Conservation (phyloP, 805 yeast genomes). For the Diddensiella caesifluorescens region DNA sequence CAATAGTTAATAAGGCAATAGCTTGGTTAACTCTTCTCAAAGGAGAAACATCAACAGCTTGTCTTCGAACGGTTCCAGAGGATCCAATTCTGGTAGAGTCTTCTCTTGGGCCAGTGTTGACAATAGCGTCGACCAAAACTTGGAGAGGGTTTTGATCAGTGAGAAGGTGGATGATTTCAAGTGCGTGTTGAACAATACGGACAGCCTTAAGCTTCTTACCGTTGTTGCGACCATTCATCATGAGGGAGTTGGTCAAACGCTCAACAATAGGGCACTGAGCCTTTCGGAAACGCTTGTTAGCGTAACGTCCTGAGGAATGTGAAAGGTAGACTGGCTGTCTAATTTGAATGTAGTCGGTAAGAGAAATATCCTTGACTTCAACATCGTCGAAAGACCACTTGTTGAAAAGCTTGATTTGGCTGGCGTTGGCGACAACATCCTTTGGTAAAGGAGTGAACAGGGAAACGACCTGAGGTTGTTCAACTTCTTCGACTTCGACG, state of each 20-base stretch:
- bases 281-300: slow-evolving; percentile 99
- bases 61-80: slow-evolving; percentile 99
- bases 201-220: slow-evolving; percentile 99
- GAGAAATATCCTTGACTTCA: slow-evolving; percentile 95
- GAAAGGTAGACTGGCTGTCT: slow-evolving; percentile 96
- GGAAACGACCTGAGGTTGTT: slow-evolving; percentile 45
- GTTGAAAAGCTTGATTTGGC: slow-evolving; percentile 97
- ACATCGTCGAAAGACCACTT: slow-evolving; percentile 99
- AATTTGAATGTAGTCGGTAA: slow-evolving; percentile 97
- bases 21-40: slow-evolving; percentile 99
- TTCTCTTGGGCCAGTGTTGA: slow-evolving; percentile 99
- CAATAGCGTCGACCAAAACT: slow-evolving; percentile 97
- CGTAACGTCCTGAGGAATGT: slow-evolving; percentile 99
- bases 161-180: slow-evolving; percentile 94
- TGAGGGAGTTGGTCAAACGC: slow-evolving; percentile 98
- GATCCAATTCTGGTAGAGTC: slow-evolving; percentile 99
- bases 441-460: slow-evolving; percentile 96
- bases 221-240: slow-evolving; percentile 99
- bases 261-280: slow-evolving; percentile 99
- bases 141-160: slow-evolving; percentile 99
- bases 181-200: slow-evolving; percentile 98
- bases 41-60: slow-evolving; percentile 99
- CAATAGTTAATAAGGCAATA: slow-evolving; percentile 93
- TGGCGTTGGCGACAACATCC: slow-evolving; percentile 93
- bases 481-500: slow-evolving; percentile 21